Base-by-base conservation (phyloP, 2,329 filamentous ascomycete species). In the Macrophomina pseudophaseolina region DNA sequence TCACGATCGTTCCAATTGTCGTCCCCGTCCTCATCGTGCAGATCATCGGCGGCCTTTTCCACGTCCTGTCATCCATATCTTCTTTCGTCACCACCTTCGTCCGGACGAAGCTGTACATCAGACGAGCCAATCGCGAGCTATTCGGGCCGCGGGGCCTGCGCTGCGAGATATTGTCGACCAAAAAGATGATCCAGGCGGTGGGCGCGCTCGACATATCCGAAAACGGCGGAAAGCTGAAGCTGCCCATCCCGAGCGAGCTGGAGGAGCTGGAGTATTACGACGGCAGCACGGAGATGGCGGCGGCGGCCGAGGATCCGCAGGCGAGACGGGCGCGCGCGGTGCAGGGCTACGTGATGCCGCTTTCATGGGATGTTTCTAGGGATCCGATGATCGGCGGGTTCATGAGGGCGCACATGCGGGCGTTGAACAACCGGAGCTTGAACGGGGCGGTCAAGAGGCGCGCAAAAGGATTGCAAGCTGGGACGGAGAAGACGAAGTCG, bases 1-100 rank as follows among this genome's bases (percentile, higher is more conserved):
- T 67, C 9, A 72, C 72, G 4, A 67, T 64, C 1, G 56, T 66
- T 14, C 69, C 73, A 53, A 48, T 68, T 1, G 65, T 70, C 7
- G 59, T 70, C 9, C 70, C 72, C 65, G 66, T 74, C 30, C 54
- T 71, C 0, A 70, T 69, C 1, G 63, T 70, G 8, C 52, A 54
- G 33, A 18, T 54, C 52, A 23, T 38, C 52, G 52, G 52, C 52
- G 52, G 52, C 16, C 28, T 18, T 28, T 18, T 5, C 16, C 52
- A 54, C 33, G 52, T 54, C 52, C 52, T 54, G 6, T 18, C 14
- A 14, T n/a, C 52, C 16, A 18, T 54, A 33, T 38, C 33, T 5
- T 38, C 52, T 8, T 54, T 54, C 32, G 52, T 38, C 32, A 33
- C 38, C 16, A 38, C 52, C 12, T 9, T 38, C 2, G 23, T 54